Conservation (phyloP, 1,139 yeast genomes). For the Candida sp. region DNA sequence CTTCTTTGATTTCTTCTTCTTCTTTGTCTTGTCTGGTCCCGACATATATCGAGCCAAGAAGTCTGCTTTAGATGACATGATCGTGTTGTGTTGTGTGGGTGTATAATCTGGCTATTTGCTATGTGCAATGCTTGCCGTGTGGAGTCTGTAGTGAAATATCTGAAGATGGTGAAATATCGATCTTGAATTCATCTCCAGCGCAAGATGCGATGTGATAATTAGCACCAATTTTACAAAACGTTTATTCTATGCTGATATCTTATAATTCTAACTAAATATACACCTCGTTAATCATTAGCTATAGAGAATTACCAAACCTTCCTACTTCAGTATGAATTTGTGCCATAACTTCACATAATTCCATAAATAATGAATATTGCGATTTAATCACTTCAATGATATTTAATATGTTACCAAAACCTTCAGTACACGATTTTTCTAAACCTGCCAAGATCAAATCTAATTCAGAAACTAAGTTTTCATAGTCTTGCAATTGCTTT, state of each 20-base stretch:
- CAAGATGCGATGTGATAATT: not conserved
- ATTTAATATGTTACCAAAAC: constrained; percentile 51
- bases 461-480: constrained; percentile 70
- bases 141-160: too few relatives aligned
- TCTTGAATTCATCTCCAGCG: not conserved
- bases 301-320: constrained; percentile 8
- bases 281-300: not conserved
- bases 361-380: constrained; percentile 86
- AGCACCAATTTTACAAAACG: too few relatives aligned
- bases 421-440: constrained; percentile 44
- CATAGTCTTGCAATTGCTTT: constrained; percentile 64
- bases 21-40: constrained; percentile 8
- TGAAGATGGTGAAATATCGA: too few relatives aligned
- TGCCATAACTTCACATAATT: constrained; percentile 85
- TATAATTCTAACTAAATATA: not conserved
- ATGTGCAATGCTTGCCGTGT: too few relatives aligned
- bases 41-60: constrained; percentile 15
- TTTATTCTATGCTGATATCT: too few relatives aligned
- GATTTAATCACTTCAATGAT: constrained; percentile 69
- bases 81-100: not conserved
- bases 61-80: constrained; percentile 8
- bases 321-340: constrained; percentile 69
- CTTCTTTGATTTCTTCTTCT: constrained; percentile 7
- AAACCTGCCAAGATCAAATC: constrained; percentile 45
- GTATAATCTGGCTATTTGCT: too few relatives aligned